phyloP scores from a whole-genome alignment of 2,329 filamentous ascomycete genomes.

The Diplodia seriata region DNA sequence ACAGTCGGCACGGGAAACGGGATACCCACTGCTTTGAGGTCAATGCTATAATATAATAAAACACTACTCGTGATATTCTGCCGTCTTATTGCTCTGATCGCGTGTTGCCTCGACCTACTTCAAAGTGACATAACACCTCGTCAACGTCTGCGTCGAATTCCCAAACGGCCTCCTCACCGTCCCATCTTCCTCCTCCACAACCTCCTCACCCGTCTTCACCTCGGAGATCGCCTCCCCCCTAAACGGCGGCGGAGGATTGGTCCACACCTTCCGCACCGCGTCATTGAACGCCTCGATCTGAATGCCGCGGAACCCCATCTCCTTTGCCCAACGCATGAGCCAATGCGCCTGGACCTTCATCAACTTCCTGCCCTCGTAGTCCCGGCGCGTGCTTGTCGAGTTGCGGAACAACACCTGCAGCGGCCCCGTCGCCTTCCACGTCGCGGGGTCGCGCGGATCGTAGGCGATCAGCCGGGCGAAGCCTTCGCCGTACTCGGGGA shows the following conservation, averaged over 20 bases:
- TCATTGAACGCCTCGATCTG: conserved; percentile 47
- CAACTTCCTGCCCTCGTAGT: conserved; percentile 45
- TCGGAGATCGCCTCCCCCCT: conserved; percentile 38
- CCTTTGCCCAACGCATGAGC: conserved; percentile 47
- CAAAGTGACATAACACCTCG: conserved; percentile 42
- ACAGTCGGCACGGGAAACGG: background rate
- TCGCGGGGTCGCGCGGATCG: conserved; percentile 39
- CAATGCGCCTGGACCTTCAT: conserved; percentile 47
- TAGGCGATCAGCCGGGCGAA: conserved; percentile 38
- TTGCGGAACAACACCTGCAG: conserved; percentile 47
- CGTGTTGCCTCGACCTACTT: conserved; percentile 31
- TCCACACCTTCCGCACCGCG: conserved; percentile 44
- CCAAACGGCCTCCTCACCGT: conserved; percentile 36
- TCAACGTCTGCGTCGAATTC: conserved; percentile 38
- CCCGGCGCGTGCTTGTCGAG: conserved; percentile 46
- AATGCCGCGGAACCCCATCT: conserved; percentile 44
- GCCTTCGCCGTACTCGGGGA: conserved; percentile 40
- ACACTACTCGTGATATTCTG: background rate
- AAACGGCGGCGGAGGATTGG: conserved; percentile 39
- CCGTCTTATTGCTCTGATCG: background rate
- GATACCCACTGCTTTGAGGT: background rate
- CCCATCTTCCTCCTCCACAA: conserved; percentile 39
- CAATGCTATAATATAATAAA: background rate
- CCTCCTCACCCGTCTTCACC: conserved; percentile 39
- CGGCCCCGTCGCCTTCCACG: conserved; percentile 41